Evolutionary conservation across 2,329 filamentous ascomycete species (phyloP), one percentile per base, ranked within the genome.

Genomic region (Diaporthe caulivora): DNA sequence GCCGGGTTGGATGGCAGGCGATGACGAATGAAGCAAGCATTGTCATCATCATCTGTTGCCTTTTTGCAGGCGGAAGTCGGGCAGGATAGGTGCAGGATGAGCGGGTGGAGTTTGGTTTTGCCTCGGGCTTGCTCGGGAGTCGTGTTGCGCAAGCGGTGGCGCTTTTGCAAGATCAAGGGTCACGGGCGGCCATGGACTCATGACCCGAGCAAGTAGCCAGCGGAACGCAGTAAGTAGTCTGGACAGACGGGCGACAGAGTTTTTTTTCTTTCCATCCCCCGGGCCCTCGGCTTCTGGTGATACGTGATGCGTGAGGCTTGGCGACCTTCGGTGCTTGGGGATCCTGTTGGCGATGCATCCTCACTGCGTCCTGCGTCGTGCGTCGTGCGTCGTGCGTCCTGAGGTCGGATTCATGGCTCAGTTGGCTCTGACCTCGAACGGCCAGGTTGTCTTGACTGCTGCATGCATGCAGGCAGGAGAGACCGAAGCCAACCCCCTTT

Each of bases 401-500:
- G 9, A 5, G 9, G 37, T 40, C 37, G 11, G 37, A 13, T 40
- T 13, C 8, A 40, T 40, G 37, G 37, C 37, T 40, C 37, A 13
- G 31, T n/a, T 49, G 31, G 13, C n/a, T 51, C 62, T 65, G 62
- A 26, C 62, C 29, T 51, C 13, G 42, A 44, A 34, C 42, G 21
- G 60, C 42, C 60, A 62, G 57, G 57, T 62, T 62, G 58, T 62
- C 58, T 62, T 44, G 58, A 40, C 62, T 67, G 62, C 62, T 44
- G 58, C 37, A 47, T 67, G 44, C 62, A 53, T 49, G 65, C 55
- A 86, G 86, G 80, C 54, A 86, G 29, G 77, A 81, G 77, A 81
- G 51, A 88, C 86, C 18, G 84, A 87, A 53, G 81, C 80, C 88
- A 90, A 77, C 79, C 62, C 62, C 62, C 62, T 67, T 67, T 67